phyloP scores from a whole-genome alignment of 1,139 yeast genomes.

The Hyphopichia pseudoburtonii region DNA sequence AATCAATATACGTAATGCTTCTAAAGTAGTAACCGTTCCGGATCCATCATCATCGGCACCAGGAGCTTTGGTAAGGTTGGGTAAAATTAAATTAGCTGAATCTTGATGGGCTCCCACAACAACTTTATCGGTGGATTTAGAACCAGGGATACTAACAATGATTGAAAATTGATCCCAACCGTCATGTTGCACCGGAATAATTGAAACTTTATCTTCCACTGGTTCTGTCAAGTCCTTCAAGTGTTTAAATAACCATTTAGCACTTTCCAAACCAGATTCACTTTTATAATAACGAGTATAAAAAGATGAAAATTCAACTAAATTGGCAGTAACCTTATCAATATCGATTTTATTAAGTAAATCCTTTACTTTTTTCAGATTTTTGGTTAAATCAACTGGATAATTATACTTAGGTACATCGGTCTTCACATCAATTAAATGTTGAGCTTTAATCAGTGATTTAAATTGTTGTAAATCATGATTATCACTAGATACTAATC shows the following conservation, averaged over 20 bases:
- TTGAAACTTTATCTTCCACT: slow-evolving; percentile 28
- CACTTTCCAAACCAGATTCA: slow-evolving; percentile 65
- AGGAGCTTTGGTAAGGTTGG: slow-evolving; percentile 73
- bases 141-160: slow-evolving; percentile 42
- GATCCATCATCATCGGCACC: slow-evolving; percentile 97
- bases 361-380: slow-evolving; percentile 37
- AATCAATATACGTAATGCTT: slow-evolving; percentile 65
- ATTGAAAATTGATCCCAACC: slow-evolving; percentile 49
- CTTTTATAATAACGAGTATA: slow-evolving; percentile 82
- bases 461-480: not conserved
- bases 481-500: slow-evolving; percentile 22
- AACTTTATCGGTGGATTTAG: slow-evolving; percentile 38
- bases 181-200: slow-evolving; percentile 32
- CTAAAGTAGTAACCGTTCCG: slow-evolving; percentile 78
- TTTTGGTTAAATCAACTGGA: slow-evolving; percentile 50
- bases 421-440: slow-evolving; percentile 23
- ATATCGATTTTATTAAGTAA: slow-evolving; percentile 44
- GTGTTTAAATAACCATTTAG: slow-evolving; percentile 64
- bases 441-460: slow-evolving; percentile 10
- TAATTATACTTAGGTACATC: slow-evolving; percentile 48
- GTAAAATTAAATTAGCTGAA: slow-evolving; percentile 72
- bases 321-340: slow-evolving; percentile 48
- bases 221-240: slow-evolving; percentile 45
- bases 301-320: slow-evolving; percentile 68
- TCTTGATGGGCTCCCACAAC: slow-evolving; percentile 92